A percentile compares a stretch with the other conserved stretches of the same genome.
Evolutionary conservation across 176 grass and related monocot genomes (phyloP).

Genomic region (Oryza meyeriana): DNA sequence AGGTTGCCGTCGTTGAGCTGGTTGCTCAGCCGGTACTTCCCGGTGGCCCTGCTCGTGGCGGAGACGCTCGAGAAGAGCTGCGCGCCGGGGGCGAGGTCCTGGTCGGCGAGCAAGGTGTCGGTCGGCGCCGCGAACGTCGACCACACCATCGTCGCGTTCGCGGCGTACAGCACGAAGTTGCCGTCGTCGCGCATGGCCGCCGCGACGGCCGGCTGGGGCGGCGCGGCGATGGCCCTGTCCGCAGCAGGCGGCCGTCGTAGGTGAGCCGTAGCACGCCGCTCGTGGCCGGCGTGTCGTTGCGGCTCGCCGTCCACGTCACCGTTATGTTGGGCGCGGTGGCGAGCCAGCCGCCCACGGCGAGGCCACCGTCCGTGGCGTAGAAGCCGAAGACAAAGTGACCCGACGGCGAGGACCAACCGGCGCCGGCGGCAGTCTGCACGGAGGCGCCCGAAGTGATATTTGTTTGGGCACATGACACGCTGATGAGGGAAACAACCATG

Average conservation of each 20-base stretch:
- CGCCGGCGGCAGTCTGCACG: neutral
- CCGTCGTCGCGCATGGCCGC: conserved; percentile 45
- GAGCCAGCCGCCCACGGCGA: conserved; percentile 38
- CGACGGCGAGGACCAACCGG: conserved; percentile 27
- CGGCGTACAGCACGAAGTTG: conserved; percentile 41
- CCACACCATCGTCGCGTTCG: conserved; percentile 24
- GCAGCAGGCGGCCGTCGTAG: conserved; percentile 27
- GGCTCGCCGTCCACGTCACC: conserved; percentile 46
- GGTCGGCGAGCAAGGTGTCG: conserved; percentile 38
- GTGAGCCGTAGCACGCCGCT: conserved; percentile 33
- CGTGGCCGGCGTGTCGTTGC: conserved; percentile 4
- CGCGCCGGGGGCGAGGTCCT: conserved; percentile 29
- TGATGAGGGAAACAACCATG: neutral
- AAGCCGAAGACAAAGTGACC: conserved; percentile 40
- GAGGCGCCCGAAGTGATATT: conserved; percentile 22
- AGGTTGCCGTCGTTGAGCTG: conserved; percentile 30
- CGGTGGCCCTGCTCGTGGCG: neutral
- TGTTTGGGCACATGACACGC: neutral
- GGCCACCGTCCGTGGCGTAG: conserved; percentile 25
- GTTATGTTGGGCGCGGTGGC: conserved; percentile 9
- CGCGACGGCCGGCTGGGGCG: conserved; percentile 7
- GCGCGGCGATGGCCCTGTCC: conserved; percentile 1
- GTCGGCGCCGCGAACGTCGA: conserved; percentile 41
- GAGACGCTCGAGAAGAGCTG: conserved; percentile 20
- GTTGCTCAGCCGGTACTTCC: conserved; percentile 35